phyloP scores from a whole-genome alignment of 169 alveolate genomes.

The Sarcocystis neurona region DNA sequence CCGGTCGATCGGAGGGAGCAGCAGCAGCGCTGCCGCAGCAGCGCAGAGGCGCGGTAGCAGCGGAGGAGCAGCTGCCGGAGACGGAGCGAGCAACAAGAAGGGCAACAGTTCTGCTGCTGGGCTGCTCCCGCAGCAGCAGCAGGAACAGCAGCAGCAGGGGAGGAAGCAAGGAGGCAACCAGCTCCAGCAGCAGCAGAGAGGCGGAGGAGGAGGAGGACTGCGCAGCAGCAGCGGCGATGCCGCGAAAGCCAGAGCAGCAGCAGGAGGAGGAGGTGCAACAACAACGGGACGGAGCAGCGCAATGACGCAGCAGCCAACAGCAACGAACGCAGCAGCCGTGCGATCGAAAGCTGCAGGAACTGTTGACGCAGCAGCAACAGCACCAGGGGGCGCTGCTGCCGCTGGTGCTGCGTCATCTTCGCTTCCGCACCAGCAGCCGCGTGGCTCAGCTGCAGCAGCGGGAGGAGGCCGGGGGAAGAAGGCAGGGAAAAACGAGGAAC shows the following conservation, averaged over 20 bases:
- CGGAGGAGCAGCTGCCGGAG: too few species aligned
- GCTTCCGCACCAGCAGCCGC: neutral
- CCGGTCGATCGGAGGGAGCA: neutral
- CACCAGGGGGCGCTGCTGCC: constrained; percentile 6
- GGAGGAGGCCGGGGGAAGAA: too few species aligned
- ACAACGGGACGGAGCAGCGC: too few species aligned
- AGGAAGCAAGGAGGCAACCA: neutral
- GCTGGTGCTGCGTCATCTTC: neutral
- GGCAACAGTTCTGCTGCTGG: neutral
- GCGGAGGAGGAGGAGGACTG: neutral
- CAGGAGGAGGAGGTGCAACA: neutral
- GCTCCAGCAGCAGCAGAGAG: neutral
- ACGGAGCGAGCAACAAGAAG: neutral
- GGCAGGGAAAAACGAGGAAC: too few species aligned
- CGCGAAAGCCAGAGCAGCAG: constrained; percentile 6
- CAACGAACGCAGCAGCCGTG: neutral
- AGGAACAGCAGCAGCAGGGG: neutral
- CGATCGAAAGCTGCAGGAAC: neutral
- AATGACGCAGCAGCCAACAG: too few species aligned
- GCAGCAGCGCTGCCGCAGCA: constrained; percentile 29
- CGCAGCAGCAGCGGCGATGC: neutral
- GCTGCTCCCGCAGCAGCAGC: constrained; percentile 19
- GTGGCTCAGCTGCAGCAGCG: constrained; percentile 25
- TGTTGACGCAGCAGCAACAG: constrained; percentile 27
- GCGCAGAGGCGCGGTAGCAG: constrained; percentile 35